These are phyloP conservation scores for Cryomyces antarcticus DNA, from an alignment of 495 filamentous ascomycete species.

Conservation along the genomic window DNA sequence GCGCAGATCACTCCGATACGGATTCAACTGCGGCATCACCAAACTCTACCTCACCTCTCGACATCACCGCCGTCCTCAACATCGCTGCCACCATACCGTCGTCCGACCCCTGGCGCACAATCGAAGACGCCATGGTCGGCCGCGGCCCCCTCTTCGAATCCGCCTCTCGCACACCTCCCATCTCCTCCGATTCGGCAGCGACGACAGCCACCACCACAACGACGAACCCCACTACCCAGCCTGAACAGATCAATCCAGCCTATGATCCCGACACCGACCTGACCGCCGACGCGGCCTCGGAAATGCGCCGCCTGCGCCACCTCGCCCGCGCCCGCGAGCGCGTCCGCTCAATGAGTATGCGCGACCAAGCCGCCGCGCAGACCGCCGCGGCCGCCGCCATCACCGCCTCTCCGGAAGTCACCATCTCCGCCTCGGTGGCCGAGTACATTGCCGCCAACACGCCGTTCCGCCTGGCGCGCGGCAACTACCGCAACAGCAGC, in stretches of 20 bases:
- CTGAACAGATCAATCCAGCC: neutral
- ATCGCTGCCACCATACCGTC: neutral
- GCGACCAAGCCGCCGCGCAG: neutral
- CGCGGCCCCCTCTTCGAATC: slow-evolving; percentile 8
- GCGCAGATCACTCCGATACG: no score
- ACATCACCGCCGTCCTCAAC: neutral
- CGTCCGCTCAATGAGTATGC: slow-evolving; percentile 1
- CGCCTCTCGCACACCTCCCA: neutral
- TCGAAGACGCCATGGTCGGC: slow-evolving; percentile 19
- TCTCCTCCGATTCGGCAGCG: neutral
- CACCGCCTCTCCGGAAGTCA: neutral
- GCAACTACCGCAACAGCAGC: neutral
- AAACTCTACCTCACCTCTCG: neutral
- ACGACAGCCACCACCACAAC: neutral
- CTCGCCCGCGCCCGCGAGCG: slow-evolving; percentile 9
- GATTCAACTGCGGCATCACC: no score
- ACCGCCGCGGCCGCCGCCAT: slow-evolving; percentile 1
- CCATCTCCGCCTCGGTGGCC: neutral
- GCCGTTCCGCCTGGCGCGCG: neutral
- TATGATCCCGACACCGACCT: no score
- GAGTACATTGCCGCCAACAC: neutral
- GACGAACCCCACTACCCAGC: neutral
- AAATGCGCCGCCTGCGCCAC: slow-evolving; percentile 10
- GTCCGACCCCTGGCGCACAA: slow-evolving; percentile 25
- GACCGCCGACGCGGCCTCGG: neutral